phyloP scores from a whole-genome alignment of 306 rosid species.

The Pterocarpus macrocarpus region DNA sequence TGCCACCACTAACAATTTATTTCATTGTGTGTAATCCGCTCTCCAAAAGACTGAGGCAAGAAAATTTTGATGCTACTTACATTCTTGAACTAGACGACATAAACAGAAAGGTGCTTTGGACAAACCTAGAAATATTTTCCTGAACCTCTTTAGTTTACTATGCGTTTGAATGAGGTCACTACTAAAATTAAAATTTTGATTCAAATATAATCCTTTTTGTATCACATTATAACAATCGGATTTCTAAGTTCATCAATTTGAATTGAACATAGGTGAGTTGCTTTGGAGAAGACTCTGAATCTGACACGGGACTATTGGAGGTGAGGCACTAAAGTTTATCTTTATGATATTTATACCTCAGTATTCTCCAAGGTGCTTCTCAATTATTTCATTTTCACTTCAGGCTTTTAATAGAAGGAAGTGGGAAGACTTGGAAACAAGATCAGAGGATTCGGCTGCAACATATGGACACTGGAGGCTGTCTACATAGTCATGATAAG shows the following conservation, averaged over 20 bases:
- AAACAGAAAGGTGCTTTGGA: not conserved
- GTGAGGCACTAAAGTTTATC: constrained; percentile 50
- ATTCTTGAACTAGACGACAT: not conserved
- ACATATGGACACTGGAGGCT: constrained; percentile 84
- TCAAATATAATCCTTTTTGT: not conserved
- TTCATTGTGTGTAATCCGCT: not conserved
- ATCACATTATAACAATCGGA: not conserved
- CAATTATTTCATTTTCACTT: constrained; percentile 35
- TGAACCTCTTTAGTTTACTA: not conserved
- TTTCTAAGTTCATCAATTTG: not conserved
- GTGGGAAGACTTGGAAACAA: constrained; percentile 97
- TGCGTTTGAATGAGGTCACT: not conserved
- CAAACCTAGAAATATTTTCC: not conserved
- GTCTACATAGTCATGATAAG: constrained; percentile 94
- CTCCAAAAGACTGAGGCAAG: not conserved
- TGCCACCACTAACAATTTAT: not conserved
- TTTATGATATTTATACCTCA: constrained; percentile 11
- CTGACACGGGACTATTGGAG: constrained; percentile 95
- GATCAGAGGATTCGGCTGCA: constrained; percentile 91
- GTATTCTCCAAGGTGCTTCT: constrained; percentile 40
- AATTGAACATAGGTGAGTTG: constrained; percentile 79
- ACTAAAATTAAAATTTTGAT: constrained; percentile 15
- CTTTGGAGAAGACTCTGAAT: constrained; percentile 78
- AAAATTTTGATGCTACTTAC: not conserved
- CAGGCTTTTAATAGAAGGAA: constrained; percentile 83